Evolutionary conservation across 1,284 basidiomycete species (phyloP).

Genomic region (Cryptococcus sp.): DNA sequence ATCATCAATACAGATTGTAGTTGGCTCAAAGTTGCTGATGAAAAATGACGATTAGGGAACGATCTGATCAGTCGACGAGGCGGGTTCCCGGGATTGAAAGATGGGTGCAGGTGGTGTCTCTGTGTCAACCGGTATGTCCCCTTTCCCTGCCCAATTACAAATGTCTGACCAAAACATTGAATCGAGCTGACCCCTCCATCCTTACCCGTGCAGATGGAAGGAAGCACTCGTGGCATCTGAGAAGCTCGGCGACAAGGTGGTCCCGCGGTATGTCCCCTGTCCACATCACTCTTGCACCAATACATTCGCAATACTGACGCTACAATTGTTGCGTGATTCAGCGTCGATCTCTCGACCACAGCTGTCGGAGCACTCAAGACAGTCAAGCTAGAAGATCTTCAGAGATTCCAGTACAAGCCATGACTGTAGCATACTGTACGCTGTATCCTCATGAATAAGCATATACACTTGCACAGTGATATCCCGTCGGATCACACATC

Average conservation of each 20-base stretch:
- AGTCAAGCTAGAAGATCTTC: constrained; percentile 43
- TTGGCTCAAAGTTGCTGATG: background rate
- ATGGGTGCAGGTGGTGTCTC: constrained; percentile 52
- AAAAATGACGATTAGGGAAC: constrained; percentile 35
- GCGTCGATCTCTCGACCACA: constrained; percentile 46
- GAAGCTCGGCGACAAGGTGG: constrained; percentile 40
- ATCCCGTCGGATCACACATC: too few relatives aligned
- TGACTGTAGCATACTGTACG: background rate
- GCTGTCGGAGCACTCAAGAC: constrained; percentile 40
- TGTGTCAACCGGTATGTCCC: constrained; percentile 45
- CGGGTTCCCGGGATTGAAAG: constrained; percentile 43
- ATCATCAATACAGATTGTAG: background rate
- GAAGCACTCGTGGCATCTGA: constrained; percentile 48
- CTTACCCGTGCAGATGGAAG: constrained; percentile 41
- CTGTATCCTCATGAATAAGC: background rate
- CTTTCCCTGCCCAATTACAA: background rate
- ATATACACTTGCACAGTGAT: too few relatives aligned
- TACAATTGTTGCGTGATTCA: background rate
- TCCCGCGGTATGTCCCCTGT: constrained; percentile 36
- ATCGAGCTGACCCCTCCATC: background rate
- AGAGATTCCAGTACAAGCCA: constrained; percentile 31
- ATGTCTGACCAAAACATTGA: too few relatives aligned
- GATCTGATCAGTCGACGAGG: constrained; percentile 42
- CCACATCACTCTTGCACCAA: background rate
- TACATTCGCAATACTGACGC: too few relatives aligned